Conservation (phyloP, 2,329 filamentous ascomycete species). For the Ophiostoma quercus region DNA sequence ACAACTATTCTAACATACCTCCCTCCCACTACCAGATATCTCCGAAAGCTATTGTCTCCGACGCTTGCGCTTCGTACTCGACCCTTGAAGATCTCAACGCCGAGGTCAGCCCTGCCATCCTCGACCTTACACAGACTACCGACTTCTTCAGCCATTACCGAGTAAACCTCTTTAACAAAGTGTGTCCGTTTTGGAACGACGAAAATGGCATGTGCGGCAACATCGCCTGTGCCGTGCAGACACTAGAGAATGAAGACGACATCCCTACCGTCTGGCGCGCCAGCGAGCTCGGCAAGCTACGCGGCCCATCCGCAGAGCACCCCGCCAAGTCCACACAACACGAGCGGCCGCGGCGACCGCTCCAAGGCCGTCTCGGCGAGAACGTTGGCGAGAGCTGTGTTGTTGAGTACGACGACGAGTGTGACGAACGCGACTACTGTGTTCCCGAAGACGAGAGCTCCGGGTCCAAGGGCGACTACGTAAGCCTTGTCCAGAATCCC, state of each 20-base stretch:
- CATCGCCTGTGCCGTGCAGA: constrained; percentile 92
- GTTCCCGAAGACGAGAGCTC: constrained; percentile 90
- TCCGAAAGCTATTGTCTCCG: constrained; percentile 80
- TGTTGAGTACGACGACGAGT: constrained; percentile 94
- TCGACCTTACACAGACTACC: constrained; percentile 76
- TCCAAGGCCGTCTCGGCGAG: constrained; percentile 78
- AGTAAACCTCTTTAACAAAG: constrained; percentile 88
- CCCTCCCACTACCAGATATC: constrained; percentile 61
- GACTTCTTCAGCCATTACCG: constrained; percentile 99
- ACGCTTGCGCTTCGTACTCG: constrained; percentile 90
- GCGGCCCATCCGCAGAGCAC: constrained; percentile 86
- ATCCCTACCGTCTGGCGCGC: constrained; percentile 89
- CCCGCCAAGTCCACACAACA: constrained; percentile 69
- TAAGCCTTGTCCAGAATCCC: constrained; percentile 86
- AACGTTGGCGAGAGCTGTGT: constrained; percentile 92
- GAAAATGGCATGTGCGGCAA: constrained; percentile 93
- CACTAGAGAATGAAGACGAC: constrained; percentile 89
- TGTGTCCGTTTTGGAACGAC: constrained; percentile 94
- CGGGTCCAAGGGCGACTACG: constrained; percentile 86
- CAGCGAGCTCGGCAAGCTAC: constrained; percentile 83
- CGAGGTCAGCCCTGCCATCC: constrained; percentile 67
- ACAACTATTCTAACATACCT: constrained; percentile 16
- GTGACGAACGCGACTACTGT: constrained; percentile 94
- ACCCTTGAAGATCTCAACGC: constrained; percentile 81
- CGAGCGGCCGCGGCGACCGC: constrained; percentile 64